These are phyloP conservation scores for Solanum piurae DNA, from an alignment of 257 asterid genomes.

Conservation along the genomic window DNA sequence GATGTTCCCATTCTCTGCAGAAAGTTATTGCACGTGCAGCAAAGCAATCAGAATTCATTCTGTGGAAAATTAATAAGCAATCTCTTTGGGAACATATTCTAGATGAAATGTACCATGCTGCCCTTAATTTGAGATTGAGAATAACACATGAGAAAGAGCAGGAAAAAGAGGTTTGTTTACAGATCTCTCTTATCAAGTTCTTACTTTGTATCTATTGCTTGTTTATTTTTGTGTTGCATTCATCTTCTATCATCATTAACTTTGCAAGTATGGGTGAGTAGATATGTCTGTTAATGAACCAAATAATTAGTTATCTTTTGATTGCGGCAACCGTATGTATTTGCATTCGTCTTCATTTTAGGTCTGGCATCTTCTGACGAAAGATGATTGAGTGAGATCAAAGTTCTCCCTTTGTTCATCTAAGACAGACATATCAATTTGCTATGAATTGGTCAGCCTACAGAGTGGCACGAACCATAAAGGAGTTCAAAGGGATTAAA, in stretches of 20 bases:
- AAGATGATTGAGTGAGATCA: not conserved
- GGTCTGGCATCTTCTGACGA: not conserved
- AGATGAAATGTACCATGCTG: constrained; percentile 86
- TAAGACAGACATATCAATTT: not conserved
- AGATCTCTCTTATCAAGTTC: not conserved
- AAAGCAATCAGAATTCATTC: constrained; percentile 19
- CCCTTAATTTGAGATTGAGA: constrained; percentile 71
- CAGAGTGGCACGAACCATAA: not conserved
- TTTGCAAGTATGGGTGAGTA: not conserved
- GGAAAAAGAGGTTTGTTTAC: constrained; percentile 47
- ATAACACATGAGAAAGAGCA: constrained; percentile 48
- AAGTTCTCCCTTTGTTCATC: not conserved
- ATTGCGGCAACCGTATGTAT: not conserved
- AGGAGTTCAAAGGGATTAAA: not conserved
- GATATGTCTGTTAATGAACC: not conserved
- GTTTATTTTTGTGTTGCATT: not conserved
- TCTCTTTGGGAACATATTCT: constrained; percentile 36
- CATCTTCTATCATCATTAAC: not conserved
- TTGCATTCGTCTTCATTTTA: not conserved
- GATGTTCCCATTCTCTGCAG: constrained; percentile 24
- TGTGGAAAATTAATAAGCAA: constrained; percentile 50
- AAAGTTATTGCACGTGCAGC: constrained; percentile 24
- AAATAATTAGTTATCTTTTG: not conserved
- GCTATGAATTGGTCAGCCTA: not conserved
- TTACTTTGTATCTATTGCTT: not conserved